Percentiles rank a stretch among this genome's conserved stretches.
phyloP scores from a whole-genome alignment of 805 yeast genomes.

The Pichia cabralensis region DNA sequence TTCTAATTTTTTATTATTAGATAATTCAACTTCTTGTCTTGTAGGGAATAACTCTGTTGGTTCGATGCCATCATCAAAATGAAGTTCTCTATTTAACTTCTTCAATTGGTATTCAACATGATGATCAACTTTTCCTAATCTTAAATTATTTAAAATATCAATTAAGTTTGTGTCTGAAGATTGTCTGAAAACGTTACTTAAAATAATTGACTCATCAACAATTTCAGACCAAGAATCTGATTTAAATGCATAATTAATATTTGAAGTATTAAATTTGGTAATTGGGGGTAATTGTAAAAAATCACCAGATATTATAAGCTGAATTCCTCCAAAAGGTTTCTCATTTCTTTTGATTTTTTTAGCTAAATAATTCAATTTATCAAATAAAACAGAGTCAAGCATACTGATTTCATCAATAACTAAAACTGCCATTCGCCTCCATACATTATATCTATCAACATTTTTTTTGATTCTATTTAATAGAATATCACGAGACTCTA shows the following conservation, averaged over 20 bases:
- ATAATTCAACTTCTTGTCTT: constrained; percentile 69
- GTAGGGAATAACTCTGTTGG: constrained; percentile 91
- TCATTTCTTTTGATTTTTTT: constrained; percentile 36
- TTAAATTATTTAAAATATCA: constrained; percentile 67
- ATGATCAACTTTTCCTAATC: constrained; percentile 56
- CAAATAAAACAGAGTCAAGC: constrained; percentile 75
- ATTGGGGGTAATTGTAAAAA: constrained; percentile 96
- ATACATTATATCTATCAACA: constrained; percentile 35
- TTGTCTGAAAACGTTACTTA: constrained; percentile 82
- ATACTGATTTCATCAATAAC: constrained; percentile 91
- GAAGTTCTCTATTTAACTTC: constrained; percentile 45
- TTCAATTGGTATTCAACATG: constrained; percentile 40
- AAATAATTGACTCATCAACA: constrained; percentile 54
- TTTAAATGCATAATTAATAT: constrained; percentile 61
- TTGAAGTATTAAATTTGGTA: constrained; percentile 28
- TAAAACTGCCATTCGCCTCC: constrained; percentile 62
- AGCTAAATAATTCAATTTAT: constrained; percentile 66
- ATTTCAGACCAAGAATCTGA: constrained; percentile 57
- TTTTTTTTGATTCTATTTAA: constrained; percentile 40
- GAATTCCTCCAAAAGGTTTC: constrained; percentile 89
- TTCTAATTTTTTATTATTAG: constrained; percentile 49
- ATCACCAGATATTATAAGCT: constrained; percentile 85
- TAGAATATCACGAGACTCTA: constrained; percentile 36
- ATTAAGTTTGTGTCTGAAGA: constrained; percentile 68
- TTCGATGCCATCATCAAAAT: constrained; percentile 61